phyloP scores from a whole-genome alignment of 2,329 filamentous ascomycete species.

The Penicillium sp. region DNA sequence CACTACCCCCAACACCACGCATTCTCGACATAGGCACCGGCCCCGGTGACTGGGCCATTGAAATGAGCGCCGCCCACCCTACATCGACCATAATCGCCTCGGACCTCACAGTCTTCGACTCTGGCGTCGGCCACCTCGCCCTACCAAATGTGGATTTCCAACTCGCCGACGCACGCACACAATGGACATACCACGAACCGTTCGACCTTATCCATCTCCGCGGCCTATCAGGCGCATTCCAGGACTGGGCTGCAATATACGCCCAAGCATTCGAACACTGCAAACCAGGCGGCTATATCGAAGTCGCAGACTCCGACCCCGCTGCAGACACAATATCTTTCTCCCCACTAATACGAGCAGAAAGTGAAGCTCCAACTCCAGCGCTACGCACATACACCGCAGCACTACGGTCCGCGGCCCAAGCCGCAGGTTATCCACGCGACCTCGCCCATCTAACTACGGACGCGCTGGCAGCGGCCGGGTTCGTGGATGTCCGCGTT shows the following conservation, averaged over 20 bases:
- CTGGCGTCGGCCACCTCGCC: constrained; percentile 38
- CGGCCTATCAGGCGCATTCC: constrained; percentile 53
- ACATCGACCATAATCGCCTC: constrained; percentile 53
- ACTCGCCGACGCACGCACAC: constrained; percentile 52
- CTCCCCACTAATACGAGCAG: not conserved
- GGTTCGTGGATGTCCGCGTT: constrained; percentile 49
- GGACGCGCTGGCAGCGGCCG: constrained; percentile 45
- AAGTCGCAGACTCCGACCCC: constrained; percentile 49
- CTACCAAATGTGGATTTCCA: constrained; percentile 53
- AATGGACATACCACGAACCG: constrained; percentile 54
- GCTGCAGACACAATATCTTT: constrained; percentile 32
- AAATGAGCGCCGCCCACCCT: constrained; percentile 51
- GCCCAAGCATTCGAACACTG: constrained; percentile 51
- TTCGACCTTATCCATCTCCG: constrained; percentile 57
- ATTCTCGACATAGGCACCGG: constrained; percentile 54
- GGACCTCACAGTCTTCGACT: constrained; percentile 50
- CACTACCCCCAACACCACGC: constrained; percentile 35
- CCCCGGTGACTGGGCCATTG: constrained; percentile 55
- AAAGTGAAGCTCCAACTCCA: constrained; percentile 15
- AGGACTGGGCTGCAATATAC: constrained; percentile 53
- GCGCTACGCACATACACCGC: constrained; percentile 35
- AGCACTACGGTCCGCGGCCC: constrained; percentile 45
- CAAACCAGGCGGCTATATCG: constrained; percentile 51
- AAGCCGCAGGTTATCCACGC: constrained; percentile 45
- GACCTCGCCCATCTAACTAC: constrained; percentile 49